Conservation (phyloP, 1,139 yeast species). For the Taphrina pruni region DNA sequence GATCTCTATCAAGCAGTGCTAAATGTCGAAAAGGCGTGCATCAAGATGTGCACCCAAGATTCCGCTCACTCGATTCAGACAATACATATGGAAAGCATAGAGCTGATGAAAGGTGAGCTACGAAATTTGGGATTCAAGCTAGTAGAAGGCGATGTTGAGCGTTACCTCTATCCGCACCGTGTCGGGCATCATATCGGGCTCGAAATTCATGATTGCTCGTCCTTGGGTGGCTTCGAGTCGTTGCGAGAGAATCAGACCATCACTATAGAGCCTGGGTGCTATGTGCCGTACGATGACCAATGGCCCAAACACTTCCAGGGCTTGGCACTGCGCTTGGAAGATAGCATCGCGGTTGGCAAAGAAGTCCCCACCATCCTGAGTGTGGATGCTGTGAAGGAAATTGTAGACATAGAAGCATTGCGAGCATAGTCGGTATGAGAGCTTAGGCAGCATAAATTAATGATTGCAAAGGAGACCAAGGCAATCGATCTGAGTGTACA, state of each 20-base stretch:
- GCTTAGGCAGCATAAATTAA: too few relatives aligned
- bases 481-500: too few relatives aligned
- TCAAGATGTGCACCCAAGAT: slow-evolving; percentile 65
- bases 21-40: slow-evolving; percentile 79
- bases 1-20: slow-evolving; percentile 89
- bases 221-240: slow-evolving; percentile 39
- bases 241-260: slow-evolving; percentile 72
- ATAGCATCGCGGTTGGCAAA: slow-evolving; percentile 79
- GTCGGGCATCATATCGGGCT: slow-evolving; percentile 95
- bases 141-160: slow-evolving; percentile 46
- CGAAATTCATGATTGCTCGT: slow-evolving; percentile 57
- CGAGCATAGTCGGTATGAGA: neutral
- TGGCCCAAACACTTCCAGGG: slow-evolving; percentile 86
- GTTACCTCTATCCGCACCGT: slow-evolving; percentile 82
- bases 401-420: slow-evolving; percentile 68
- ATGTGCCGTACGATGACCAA: slow-evolving; percentile 69
- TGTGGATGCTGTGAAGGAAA: slow-evolving; percentile 82
- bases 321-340: slow-evolving; percentile 93
- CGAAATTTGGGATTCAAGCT: slow-evolving; percentile 70
- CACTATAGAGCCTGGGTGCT: slow-evolving; percentile 94
- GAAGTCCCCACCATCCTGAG: slow-evolving; percentile 68
- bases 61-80: slow-evolving; percentile 68
- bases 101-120: slow-evolving; percentile 65
- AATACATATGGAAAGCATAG: slow-evolving; percentile 73
- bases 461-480: too few relatives aligned